Percentiles rank a stretch among this genome's conserved stretches.
Evolutionary conservation across 1,284 basidiomycete species (phyloP).

Genomic region (Puccinia brachypodii): DNA sequence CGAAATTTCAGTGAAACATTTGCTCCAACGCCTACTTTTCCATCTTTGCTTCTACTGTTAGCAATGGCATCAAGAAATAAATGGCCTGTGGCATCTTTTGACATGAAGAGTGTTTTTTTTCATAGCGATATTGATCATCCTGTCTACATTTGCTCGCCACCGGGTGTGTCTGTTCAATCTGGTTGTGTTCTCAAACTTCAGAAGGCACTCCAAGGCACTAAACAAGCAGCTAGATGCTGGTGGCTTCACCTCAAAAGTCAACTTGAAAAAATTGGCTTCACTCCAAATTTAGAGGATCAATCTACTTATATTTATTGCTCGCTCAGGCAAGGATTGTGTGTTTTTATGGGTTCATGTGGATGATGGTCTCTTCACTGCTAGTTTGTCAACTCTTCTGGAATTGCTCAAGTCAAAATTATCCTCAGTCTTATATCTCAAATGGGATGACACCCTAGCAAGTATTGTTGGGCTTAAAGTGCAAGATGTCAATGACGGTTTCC

Average conservation of each 20-base stretch:
- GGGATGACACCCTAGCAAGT: background rate
- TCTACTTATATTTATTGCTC: background rate
- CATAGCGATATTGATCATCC: background rate
- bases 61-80: too few relatives aligned
- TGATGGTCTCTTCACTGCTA: background rate
- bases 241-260: background rate
- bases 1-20: too few relatives aligned
- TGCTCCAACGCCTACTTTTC: too few relatives aligned
- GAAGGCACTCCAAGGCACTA: background rate
- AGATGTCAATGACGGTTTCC: background rate
- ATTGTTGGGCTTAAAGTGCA: background rate
- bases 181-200: background rate
- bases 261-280: background rate
- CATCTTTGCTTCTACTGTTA: too few relatives aligned
- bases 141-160: background rate
- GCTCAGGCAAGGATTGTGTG: background rate
- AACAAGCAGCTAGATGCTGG: background rate
- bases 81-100: too few relatives aligned
- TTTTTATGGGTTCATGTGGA: constrained; percentile 25
- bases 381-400: background rate
- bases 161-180: background rate
- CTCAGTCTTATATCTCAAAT: background rate
- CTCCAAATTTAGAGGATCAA: background rate
- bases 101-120: background rate
- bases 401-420: background rate